These are phyloP conservation scores for Cubamyces sp. DNA, from an alignment of 768 basidiomycete genomes.

Conservation along the genomic window DNA sequence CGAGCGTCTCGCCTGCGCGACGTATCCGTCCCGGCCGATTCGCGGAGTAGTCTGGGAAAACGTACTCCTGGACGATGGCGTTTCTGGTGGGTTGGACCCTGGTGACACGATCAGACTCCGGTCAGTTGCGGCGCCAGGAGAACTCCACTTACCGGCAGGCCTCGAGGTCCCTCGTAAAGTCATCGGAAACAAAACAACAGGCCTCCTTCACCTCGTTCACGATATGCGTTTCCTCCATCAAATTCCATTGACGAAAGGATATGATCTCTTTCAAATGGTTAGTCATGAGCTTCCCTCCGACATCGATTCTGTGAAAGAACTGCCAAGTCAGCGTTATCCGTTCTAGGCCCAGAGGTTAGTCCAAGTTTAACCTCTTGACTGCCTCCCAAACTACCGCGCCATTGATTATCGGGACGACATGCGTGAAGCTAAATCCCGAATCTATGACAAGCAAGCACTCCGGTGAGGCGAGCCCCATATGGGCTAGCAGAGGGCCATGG, in stretches of 20 bases:
- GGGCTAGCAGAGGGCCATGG: constrained; percentile 69
- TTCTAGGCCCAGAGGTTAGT: neutral
- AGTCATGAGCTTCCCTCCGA: constrained; percentile 93
- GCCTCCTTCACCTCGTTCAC: constrained; percentile 92
- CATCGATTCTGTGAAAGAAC: constrained; percentile 69
- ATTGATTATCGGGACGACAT: constrained; percentile 82
- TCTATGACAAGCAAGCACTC: constrained; percentile 87
- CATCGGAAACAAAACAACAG: constrained; percentile 82
- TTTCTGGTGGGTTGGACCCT: constrained; percentile 63
- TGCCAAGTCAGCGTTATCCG: neutral
- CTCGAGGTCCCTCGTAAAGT: constrained; percentile 77
- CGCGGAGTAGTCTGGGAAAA: constrained; percentile 84
- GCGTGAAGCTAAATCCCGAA: constrained; percentile 93
- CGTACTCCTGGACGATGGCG: constrained; percentile 82
- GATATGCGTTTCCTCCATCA: constrained; percentile 96
- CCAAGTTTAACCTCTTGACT: constrained; percentile 68
- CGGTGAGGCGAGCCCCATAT: constrained; percentile 52
- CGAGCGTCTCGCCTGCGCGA: constrained; percentile 52
- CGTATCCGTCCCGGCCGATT: constrained; percentile 65
- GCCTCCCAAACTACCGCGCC: constrained; percentile 78
- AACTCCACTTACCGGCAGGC: constrained; percentile 65
- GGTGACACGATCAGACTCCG: constrained; percentile 15
- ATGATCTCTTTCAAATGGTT: constrained; percentile 94
- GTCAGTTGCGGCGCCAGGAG: constrained; percentile 8
- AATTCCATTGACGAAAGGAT: constrained; percentile 96